Conservation (phyloP, 106 monocot genomes). For the Dendrobium catenatum region DNA sequence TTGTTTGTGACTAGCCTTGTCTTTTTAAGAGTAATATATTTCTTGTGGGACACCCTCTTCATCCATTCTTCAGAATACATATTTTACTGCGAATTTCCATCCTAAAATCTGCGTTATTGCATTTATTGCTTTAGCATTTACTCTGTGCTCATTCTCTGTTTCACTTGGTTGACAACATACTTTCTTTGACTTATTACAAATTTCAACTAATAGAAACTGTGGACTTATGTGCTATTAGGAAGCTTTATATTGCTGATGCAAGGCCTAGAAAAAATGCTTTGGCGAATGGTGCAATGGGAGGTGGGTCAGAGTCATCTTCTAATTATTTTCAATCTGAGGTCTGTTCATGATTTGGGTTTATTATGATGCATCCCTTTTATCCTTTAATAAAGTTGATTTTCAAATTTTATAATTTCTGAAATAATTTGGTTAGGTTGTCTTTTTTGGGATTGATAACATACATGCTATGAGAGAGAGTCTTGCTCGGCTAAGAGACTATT, state of each 20-base stretch:
- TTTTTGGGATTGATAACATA: constrained; percentile 77
- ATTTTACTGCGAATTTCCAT: not conserved
- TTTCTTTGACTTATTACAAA: not conserved
- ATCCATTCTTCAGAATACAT: not conserved
- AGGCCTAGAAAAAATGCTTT: constrained; percentile 95
- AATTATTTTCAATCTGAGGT: constrained; percentile 97
- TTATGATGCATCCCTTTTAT: not conserved
- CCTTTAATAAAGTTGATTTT: not conserved
- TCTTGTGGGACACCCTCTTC: not conserved
- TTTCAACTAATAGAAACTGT: constrained; percentile 2
- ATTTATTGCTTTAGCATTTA: not conserved
- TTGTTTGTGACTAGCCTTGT: not conserved
- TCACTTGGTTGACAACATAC: not conserved
- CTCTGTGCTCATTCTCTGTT: not conserved
- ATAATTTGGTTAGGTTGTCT: constrained; percentile 56
- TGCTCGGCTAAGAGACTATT: constrained; percentile 82
- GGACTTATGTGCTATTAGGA: constrained; percentile 37
- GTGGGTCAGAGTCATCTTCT: constrained; percentile 96
- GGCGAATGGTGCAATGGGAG: constrained; percentile 95
- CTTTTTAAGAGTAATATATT: not conserved
- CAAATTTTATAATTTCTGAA: not conserved
- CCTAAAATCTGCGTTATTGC: not conserved
- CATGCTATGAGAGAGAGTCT: constrained; percentile 98
- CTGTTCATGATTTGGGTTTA: constrained; percentile 4
- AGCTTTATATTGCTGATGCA: constrained; percentile 96